Percentiles rank a stretch among this genome's conserved stretches.
Conservation (phyloP, 768 basidiomycete genomes). For the Boletus rubroflammeus region DNA sequence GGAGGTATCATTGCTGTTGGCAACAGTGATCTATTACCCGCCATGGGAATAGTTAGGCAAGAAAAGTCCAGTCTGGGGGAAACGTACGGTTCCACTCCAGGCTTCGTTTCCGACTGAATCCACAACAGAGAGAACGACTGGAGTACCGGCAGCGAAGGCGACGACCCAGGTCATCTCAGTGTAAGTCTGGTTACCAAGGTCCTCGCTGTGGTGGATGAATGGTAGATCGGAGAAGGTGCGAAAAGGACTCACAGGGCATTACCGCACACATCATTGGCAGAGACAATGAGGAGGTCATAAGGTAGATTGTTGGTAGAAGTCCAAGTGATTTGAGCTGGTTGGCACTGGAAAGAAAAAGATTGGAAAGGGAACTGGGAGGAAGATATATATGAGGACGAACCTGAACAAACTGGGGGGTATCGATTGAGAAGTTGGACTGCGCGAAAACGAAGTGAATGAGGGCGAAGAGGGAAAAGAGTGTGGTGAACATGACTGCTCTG, state of each 20-base stretch:
- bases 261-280: slow-evolving; percentile 54
- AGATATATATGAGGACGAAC: slow-evolving; percentile 39
- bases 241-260: slow-evolving; percentile 47
- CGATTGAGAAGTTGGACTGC: slow-evolving; percentile 43
- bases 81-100: slow-evolving; percentile 60
- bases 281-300: slow-evolving; percentile 58
- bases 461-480: slow-evolving; percentile 64
- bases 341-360: slow-evolving; percentile 48
- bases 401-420: slow-evolving; percentile 50
- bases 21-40: slow-evolving; percentile 34
- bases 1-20: slow-evolving; percentile 33
- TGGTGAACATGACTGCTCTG: slow-evolving; percentile 61
- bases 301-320: slow-evolving; percentile 36
- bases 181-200: slow-evolving; percentile 54
- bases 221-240: neutral
- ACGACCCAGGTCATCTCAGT: slow-evolving; percentile 41
- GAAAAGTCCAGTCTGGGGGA: neutral
- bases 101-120: slow-evolving; percentile 56
- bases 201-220: slow-evolving; percentile 39
- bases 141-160: slow-evolving; percentile 43
- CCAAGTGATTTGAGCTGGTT: slow-evolving; percentile 44
- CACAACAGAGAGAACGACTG: slow-evolving; percentile 49
- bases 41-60: neutral
- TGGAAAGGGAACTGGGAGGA: neutral
- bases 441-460: slow-evolving; percentile 52